Conservation (phyloP, 441 rosid genomes). For the Codiaeum variegatum region DNA sequence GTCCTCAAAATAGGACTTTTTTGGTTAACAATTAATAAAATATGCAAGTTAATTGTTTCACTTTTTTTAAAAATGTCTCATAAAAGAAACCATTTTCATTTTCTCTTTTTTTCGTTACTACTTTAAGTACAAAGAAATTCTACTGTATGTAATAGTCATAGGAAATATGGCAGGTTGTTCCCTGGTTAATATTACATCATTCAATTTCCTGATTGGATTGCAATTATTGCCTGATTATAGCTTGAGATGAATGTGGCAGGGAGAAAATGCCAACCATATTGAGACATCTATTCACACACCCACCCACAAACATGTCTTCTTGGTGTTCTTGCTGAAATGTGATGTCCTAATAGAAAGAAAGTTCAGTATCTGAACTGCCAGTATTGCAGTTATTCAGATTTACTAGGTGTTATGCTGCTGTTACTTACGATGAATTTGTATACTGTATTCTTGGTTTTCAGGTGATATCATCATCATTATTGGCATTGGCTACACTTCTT, state of each 20-base stretch:
- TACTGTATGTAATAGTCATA: not conserved
- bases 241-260: not conserved
- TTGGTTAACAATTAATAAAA: not conserved
- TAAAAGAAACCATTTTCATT: too few species aligned
- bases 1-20: not conserved
- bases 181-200: not conserved
- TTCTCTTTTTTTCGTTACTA: too few species aligned
- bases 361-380: not conserved
- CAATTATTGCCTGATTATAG: not conserved
- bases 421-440: constrained; percentile 10
- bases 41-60: not conserved
- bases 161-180: not conserved
- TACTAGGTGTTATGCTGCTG: constrained; percentile 10
- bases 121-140: not conserved
- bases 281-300: not conserved
- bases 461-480: constrained; percentile 81
- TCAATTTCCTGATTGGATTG: not conserved
- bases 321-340: not conserved
- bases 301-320: not conserved
- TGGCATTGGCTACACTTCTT: constrained; percentile 84
- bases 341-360: not conserved
- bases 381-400: constrained; percentile 10
- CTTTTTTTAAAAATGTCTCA: not conserved
- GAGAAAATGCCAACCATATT: not conserved
- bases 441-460: constrained; percentile 28